A percentile compares a stretch with the other conserved stretches of the same genome.
These are phyloP conservation scores for Candida tetrigidarum DNA, from an alignment of 1,139 yeast species.

Conservation along the genomic window DNA sequence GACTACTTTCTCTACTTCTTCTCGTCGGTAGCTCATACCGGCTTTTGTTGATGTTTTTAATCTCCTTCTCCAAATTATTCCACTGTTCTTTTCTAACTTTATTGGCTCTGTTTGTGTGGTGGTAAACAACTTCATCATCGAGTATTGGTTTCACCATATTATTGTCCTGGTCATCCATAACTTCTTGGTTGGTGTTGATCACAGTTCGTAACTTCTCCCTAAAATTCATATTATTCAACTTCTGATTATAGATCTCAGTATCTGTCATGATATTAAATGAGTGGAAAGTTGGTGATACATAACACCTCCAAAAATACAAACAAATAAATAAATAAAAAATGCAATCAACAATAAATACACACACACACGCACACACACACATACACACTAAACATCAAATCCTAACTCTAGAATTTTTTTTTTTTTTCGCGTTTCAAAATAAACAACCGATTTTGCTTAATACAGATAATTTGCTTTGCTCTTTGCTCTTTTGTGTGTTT, in stretches of 20 bases:
- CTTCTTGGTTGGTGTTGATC: not conserved
- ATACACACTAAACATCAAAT: no score
- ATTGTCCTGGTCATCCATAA: slow-evolving; percentile 2
- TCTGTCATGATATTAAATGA: slow-evolving; percentile 5
- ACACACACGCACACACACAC: no score
- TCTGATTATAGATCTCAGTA: slow-evolving; percentile 1
- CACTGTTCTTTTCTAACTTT: not conserved
- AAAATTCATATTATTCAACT: not conserved
- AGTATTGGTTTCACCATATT: slow-evolving; percentile 5
- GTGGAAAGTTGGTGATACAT: not conserved
- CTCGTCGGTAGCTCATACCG: slow-evolving; percentile 1
- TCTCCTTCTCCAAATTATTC: slow-evolving; percentile 1
- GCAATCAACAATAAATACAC: not conserved
- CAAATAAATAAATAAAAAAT: not conserved
- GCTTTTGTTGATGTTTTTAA: slow-evolving; percentile 1
- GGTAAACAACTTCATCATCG: slow-evolving; percentile 2
- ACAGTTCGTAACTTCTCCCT: slow-evolving; percentile 1
- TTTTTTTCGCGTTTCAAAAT: slow-evolving; percentile 9
- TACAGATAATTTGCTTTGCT: not conserved
- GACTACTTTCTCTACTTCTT: not conserved
- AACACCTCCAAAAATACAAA: not conserved
- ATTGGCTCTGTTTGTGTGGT: not conserved
- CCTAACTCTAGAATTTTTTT: no score
- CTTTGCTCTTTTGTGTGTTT: not conserved
- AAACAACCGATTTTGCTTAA: slow-evolving; percentile 6